Base-by-base conservation (phyloP, 768 basidiomycete genomes). In the Lanmaoa rubissima region DNA sequence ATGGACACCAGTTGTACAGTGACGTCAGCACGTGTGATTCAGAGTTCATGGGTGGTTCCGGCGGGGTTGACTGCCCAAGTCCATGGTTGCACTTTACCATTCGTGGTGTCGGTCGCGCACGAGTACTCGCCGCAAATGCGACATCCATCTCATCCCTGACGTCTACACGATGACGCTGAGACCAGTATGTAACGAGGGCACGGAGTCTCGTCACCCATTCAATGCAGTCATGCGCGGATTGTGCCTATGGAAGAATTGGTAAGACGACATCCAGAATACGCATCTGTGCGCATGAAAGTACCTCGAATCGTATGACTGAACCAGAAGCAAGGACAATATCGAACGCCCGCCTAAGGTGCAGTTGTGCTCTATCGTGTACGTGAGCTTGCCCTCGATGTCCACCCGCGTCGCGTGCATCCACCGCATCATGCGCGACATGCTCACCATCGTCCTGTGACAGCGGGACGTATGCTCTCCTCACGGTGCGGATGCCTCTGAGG, bases 201-300 rank as follows among this genome's bases (percentile, higher is more conserved):
- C 82, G 82, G 5, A 98, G 80, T 40, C 86, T 80, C 48, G 83
- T 79, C 48, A 97, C 84, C 96, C 95, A 98, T 66, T 98, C 94
- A 48, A 86, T 67, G 0, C 91, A 90, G 44, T 87, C 78, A 34
- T 68, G 74, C 53, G 82, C 75, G 24, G 86, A 85, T 75, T 87
- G 76, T 38, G 85, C 78, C 91, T 94, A 58, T 42, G 31, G 26
- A 39, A 35, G 28, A 35, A 44, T 49, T 26, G 51, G 34, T 46
- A 51, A 49, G 34, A 53, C 51, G 26, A 32, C 17, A 44, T 46
- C 51, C 47, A 51, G 9, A 46, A 38, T 24, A 43, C 36, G 8
- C 28, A 6, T 43, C 24, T 4, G 8, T 39, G n/a, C 17, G 35
- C 41, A 43, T n/a, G 26, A 38, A 48, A 80, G 58, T 61, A 93